phyloP scores from a whole-genome alignment of 495 filamentous ascomycete genomes.

The Penicillium egyptiacum region DNA sequence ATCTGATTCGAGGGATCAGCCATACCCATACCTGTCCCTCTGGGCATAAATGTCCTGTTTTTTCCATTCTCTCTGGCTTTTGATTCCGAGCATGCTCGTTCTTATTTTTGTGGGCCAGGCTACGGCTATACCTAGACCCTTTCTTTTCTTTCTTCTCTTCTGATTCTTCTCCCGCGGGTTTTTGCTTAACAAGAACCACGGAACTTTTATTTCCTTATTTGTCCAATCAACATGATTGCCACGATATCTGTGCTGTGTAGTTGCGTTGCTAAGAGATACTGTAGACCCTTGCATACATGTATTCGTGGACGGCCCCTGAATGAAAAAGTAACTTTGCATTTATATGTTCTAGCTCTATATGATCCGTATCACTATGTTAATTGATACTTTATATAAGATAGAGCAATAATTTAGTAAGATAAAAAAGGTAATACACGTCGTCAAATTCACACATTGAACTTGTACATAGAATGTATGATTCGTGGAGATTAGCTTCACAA shows the following conservation, averaged over 20 bases:
- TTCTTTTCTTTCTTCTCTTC: slow-evolving; percentile 19
- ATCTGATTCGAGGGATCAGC: slow-evolving; percentile 32
- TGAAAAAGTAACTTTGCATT: no score
- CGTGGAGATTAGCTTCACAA: no score
- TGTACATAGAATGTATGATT: no score
- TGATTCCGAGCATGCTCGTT: slow-evolving; percentile 14
- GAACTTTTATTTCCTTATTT: slow-evolving; percentile 20
- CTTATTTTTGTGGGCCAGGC: slow-evolving; percentile 27
- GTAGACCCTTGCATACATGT: background rate
- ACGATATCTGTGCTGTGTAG: slow-evolving; percentile 42
- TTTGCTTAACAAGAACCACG: slow-evolving; percentile 6
- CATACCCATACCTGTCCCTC: slow-evolving; percentile 28
- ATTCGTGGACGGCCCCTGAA: no score
- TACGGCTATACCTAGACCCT: slow-evolving; percentile 28
- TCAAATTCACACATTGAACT: no score
- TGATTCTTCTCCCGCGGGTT: slow-evolving; percentile 15
- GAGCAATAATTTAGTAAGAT: no score
- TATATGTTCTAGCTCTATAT: no score
- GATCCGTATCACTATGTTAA: no score
- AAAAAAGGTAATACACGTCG: no score
- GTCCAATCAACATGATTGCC: slow-evolving; percentile 36
- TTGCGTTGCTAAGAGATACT: background rate
- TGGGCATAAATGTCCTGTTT: slow-evolving; percentile 15
- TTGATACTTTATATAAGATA: no score
- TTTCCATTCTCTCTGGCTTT: slow-evolving; percentile 14